These are phyloP conservation scores for Aspergillus fischeri DNA, from an alignment of 2,329 filamentous ascomycete species.

Conservation along the genomic window DNA sequence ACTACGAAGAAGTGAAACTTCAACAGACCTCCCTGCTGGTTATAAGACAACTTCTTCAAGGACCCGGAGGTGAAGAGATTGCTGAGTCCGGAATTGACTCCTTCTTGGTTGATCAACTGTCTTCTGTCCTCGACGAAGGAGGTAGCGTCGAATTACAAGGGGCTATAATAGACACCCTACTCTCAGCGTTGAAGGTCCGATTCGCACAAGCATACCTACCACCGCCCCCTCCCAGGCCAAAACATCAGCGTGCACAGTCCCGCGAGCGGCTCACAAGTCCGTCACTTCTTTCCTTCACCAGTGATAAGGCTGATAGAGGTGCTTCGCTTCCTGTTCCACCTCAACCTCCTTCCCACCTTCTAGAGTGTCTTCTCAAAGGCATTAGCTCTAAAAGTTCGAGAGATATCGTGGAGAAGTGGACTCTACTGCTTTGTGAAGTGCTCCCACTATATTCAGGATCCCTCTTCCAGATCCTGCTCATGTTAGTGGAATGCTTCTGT, in stretches of 20 bases:
- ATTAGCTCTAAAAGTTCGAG: conserved; percentile 71
- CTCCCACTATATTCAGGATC: conserved; percentile 77
- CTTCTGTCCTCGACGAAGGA: conserved; percentile 53
- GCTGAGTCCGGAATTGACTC: conserved; percentile 59
- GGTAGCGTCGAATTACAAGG: conserved; percentile 70
- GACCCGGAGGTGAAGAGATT: conserved; percentile 36
- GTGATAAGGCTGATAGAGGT: conserved; percentile 41
- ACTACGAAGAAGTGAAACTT: conserved; percentile 59
- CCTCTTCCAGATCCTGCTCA: conserved; percentile 87
- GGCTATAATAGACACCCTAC: conserved; percentile 72
- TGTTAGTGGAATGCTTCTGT: conserved; percentile 85
- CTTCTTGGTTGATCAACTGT: conserved; percentile 64
- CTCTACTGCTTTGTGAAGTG: conserved; percentile 76
- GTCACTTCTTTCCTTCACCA: conserved; percentile 44
- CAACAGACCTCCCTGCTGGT: conserved; percentile 67
- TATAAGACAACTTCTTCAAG: conserved; percentile 48
- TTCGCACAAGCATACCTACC: conserved; percentile 36
- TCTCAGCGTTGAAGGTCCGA: conserved; percentile 65
- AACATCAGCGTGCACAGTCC: conserved; percentile 36
- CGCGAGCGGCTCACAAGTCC: conserved; percentile 38
- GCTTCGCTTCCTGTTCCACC: conserved; percentile 29
- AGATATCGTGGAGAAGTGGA: conserved; percentile 84
- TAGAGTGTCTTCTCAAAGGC: conserved; percentile 79
- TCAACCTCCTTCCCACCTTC: conserved; percentile 58
- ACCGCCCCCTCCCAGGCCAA: conserved; percentile 24